Conservation (phyloP, 179 eudicot species). For the Camellia oleifera region DNA sequence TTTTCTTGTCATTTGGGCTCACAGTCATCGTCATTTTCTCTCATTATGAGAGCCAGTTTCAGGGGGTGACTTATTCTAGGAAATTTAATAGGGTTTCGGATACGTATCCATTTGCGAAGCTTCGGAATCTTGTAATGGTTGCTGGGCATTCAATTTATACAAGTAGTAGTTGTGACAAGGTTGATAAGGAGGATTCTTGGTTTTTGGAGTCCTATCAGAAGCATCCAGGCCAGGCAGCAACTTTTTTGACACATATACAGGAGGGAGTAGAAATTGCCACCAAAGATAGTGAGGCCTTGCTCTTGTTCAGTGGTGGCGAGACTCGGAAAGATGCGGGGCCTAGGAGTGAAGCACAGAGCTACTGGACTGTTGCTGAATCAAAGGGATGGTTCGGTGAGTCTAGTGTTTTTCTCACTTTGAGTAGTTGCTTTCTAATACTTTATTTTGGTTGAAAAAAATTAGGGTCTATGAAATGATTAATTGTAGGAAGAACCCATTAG, state of each 20-base stretch:
- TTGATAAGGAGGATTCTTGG: conserved; percentile 89
- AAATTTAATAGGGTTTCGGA: conserved; percentile 28
- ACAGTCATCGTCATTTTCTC: conserved; percentile 44
- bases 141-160: conserved; percentile 98
- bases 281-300: conserved; percentile 65
- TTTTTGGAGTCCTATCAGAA: conserved; percentile 87
- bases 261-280: conserved; percentile 73
- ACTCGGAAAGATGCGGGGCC: conserved; percentile 98
- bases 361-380: conserved; percentile 94
- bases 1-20: conserved; percentile 56
- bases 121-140: conserved; percentile 89
- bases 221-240: conserved; percentile 94
- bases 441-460: not conserved
- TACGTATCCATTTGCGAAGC: conserved; percentile 54
- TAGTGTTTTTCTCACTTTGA: not conserved
- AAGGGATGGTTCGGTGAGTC: conserved; percentile 90
- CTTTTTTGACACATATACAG: conserved; percentile 76
- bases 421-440: not conserved
- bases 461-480: too few relatives aligned
- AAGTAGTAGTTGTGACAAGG: conserved; percentile 81
- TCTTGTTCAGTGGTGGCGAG: conserved; percentile 97
- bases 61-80: conserved; percentile 28
- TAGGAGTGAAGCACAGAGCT: conserved; percentile 97
- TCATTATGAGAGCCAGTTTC: conserved; percentile 35
- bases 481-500: too few relatives aligned